phyloP scores from a whole-genome alignment of 2,329 filamentous ascomycete genomes.

The Ciborinia camelliae region DNA sequence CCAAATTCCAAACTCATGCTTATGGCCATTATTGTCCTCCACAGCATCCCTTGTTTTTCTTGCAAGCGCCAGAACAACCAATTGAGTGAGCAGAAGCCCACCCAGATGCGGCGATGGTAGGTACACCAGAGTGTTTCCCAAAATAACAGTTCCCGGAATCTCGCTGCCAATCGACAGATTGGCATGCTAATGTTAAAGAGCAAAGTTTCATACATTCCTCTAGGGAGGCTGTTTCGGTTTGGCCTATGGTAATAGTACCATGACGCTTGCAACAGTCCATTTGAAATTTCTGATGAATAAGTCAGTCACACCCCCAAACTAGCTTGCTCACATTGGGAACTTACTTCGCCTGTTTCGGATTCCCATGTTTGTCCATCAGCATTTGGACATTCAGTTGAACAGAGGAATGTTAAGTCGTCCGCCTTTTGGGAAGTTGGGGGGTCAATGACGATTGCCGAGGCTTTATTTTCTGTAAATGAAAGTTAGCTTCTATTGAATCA shows the following conservation, averaged over 20 bases:
- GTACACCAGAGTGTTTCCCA: slow-evolving; percentile 3
- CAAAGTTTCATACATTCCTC: slow-evolving; percentile 14
- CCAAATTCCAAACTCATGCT: not conserved
- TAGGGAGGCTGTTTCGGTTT: not conserved
- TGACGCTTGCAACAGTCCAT: slow-evolving; percentile 8
- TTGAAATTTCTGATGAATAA: not conserved
- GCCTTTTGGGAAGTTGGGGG: not conserved
- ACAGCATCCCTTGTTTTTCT: slow-evolving; percentile 5
- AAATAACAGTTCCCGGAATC: not conserved
- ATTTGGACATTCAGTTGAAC: slow-evolving; percentile 11
- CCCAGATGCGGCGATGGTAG: slow-evolving; percentile 2
- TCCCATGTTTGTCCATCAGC: slow-evolving; percentile 15
- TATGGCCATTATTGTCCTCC: not conserved
- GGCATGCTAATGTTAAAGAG: not conserved
- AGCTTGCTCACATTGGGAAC: not conserved
- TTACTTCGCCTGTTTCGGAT: slow-evolving; percentile 8
- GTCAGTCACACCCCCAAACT: not conserved
- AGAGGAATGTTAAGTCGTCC: not conserved
- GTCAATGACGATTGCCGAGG: not conserved
- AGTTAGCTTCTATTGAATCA: not conserved
- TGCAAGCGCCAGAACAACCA: slow-evolving; percentile 12
- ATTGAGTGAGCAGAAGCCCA: slow-evolving; percentile 16
- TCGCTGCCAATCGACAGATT: not conserved
- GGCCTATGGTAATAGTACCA: not conserved
- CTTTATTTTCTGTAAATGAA: not conserved